Base-by-base conservation (phyloP, 768 basidiomycete species). In the Rhodotorula babjevae region DNA sequence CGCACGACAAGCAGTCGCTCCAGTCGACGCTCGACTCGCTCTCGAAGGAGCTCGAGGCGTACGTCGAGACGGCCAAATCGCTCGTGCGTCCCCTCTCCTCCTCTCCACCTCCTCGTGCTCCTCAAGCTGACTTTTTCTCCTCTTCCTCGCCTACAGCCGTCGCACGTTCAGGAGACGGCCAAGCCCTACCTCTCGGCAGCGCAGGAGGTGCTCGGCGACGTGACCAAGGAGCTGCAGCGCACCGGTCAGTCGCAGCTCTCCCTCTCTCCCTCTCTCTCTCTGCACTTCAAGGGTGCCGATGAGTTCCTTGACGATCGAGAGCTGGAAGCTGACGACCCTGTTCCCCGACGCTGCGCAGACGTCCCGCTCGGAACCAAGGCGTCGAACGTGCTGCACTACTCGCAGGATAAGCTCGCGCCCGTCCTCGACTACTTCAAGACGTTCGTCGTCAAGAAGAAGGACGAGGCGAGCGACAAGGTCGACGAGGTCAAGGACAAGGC, bases 401-500 rank as follows among this genome's bases (percentile, higher is more conserved):
- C 71, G 56, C 71, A 72, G 63, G 71, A 72, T 21, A 53, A 59
- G 31, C 56, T 72, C 61, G 29, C 40, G 29, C 71, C 71, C 49
- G 56, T 72, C 53, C 33, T 72, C 57, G 71, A 65, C 29, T 25
- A 55, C 27, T 53, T 65, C 53, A 53, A 65, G 58, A 44, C 23
- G 14, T 72, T 61, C 67, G 49, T 67, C 42, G 29, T 42, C 59
- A 64, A 65, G 67, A 57, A 65, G 40, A 36, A 72, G 44, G 67
- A 59, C 44, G 63, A 72, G 59, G 47, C 12, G 31, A 19, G 25
- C 21, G 58, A 64, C 50, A 53, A 23, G 47, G 57, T 42, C 23
- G 52, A 53, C 21, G 56, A 64, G 60, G 44, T 15, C 21, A 44
- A 67, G 61, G 65, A 63, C 33, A 31, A 55, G 53, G 40, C 36